phyloP scores from a whole-genome alignment of 140 eudicot species.

The Flaveria floridana region DNA sequence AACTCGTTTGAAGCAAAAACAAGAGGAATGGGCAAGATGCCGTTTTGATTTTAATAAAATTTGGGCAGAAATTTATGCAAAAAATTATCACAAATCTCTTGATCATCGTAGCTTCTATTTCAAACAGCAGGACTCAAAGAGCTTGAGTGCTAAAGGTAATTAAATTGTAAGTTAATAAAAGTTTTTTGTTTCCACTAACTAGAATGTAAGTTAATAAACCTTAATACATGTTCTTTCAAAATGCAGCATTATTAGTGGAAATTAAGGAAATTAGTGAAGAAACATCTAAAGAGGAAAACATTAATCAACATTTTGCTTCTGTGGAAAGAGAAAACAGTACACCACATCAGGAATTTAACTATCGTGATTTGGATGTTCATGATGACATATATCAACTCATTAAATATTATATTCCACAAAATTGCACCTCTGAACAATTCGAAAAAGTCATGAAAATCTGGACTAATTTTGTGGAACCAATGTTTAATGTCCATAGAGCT shows the following conservation, averaged over 20 bases:
- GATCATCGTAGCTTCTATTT: constrained; percentile 94
- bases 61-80: constrained; percentile 86
- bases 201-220: background rate
- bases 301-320: constrained; percentile 53
- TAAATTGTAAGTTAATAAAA: constrained; percentile 8
- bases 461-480: constrained; percentile 67
- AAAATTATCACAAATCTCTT: constrained; percentile 86
- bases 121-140: constrained; percentile 89
- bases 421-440: constrained; percentile 65
- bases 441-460: constrained; percentile 77
- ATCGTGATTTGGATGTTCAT: constrained; percentile 63
- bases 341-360: constrained; percentile 67
- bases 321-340: constrained; percentile 44
- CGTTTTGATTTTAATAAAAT: constrained; percentile 80
- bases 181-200: background rate
- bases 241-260: constrained; percentile 69
- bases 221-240: constrained; percentile 5
- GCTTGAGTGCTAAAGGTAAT: constrained; percentile 89
- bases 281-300: constrained; percentile 51
- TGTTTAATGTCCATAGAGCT: constrained; percentile 44
- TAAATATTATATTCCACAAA: constrained; percentile 68
- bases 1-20: constrained; percentile 90
- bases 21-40: constrained; percentile 92
- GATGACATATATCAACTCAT: constrained; percentile 75
- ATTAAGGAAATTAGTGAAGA: constrained; percentile 67